Conservation (phyloP, 352 stramenopile species). For the Phytophthora pisi region DNA sequence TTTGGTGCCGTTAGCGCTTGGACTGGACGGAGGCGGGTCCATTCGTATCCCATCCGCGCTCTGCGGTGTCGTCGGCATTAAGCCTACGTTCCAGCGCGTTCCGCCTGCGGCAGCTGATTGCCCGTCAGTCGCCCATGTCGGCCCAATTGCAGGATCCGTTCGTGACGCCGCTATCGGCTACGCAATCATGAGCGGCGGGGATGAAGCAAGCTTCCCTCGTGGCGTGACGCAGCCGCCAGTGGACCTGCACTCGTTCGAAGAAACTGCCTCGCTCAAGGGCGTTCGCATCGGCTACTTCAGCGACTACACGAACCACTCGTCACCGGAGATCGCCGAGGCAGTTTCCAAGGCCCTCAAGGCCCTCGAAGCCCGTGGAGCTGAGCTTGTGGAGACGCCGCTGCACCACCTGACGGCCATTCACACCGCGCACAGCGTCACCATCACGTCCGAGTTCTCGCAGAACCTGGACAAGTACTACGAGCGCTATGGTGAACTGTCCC, state of each 20-base stretch:
- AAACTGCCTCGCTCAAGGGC: constrained; percentile 59
- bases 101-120: constrained; percentile 60
- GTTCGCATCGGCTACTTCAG: constrained; percentile 84
- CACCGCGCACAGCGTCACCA: constrained; percentile 81
- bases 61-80: constrained; percentile 90
- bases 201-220: constrained; percentile 47
- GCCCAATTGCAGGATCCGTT: constrained; percentile 80
- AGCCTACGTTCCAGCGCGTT: constrained; percentile 84
- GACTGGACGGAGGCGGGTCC: constrained; percentile 88
- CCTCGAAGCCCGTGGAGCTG: constrained; percentile 63
- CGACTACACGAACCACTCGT: constrained; percentile 76
- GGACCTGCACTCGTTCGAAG: constrained; percentile 61
- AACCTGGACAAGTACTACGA: constrained; percentile 72
- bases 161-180: constrained; percentile 87
- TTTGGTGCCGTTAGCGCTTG: constrained; percentile 88
- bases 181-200: constrained; percentile 75
- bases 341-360: constrained; percentile 54
- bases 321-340: constrained; percentile 55
- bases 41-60: constrained; percentile 91
- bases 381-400: constrained; percentile 79
- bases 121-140: constrained; percentile 76
- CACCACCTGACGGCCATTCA: constrained; percentile 82
- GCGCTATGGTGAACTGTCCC: constrained; percentile 58
- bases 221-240: constrained; percentile 55
- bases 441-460: constrained; percentile 81